A percentile compares a stretch with the other conserved stretches of the same genome.
These are phyloP conservation scores for Boletus vinaceobasis DNA, from an alignment of 768 basidiomycete genomes.

Conservation along the genomic window DNA sequence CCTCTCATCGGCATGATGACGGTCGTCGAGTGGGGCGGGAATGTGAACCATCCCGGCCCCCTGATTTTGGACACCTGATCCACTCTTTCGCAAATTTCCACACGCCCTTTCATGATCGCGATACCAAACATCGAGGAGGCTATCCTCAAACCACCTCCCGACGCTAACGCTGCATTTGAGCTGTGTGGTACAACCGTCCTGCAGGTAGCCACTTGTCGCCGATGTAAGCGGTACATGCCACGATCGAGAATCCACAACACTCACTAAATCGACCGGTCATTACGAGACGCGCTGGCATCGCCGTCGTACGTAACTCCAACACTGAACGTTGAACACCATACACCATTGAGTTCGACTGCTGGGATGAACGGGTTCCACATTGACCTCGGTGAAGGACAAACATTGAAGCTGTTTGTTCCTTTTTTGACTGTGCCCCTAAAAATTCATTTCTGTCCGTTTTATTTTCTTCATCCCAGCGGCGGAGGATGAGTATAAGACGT, in stretches of 20 bases:
- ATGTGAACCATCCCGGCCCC: no score
- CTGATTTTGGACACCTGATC: no score
- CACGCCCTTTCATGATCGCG: no score
- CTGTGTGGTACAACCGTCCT: no score
- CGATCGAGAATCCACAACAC: not conserved
- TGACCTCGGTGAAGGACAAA: not conserved
- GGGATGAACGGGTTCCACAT: not conserved
- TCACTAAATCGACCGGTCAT: not conserved
- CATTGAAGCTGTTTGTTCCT: no score
- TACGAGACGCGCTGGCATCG: not conserved
- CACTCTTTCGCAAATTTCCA: no score
- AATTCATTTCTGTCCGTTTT: not conserved
- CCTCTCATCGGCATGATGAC: no score
- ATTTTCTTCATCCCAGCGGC: not conserved
- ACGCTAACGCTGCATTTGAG: not conserved
- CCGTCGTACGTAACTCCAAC: not conserved
- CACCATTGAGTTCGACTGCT: not conserved
- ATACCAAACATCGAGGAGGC: not conserved
- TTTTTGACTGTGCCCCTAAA: no score
- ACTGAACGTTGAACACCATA: not conserved
- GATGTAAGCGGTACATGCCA: not conserved
- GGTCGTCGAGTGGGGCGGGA: no score
- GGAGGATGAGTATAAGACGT: conserved; percentile 6
- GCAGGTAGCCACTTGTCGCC: not conserved
- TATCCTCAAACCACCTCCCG: not conserved